Evolutionary conservation across 305 asterid genomes (phyloP).

Genomic region (Monarda citriodora): DNA sequence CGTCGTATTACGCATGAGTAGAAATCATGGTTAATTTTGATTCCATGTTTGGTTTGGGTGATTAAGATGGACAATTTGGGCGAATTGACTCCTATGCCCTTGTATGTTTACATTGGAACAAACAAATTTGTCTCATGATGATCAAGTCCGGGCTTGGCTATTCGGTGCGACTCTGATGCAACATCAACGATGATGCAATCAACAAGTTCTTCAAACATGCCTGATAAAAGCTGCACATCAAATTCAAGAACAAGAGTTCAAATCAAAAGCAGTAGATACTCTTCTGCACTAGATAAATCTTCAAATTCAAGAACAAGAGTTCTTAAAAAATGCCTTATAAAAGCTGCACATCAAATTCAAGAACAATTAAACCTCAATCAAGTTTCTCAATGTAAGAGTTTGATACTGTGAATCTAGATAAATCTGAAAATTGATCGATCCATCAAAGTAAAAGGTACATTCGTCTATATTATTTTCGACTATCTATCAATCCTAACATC

Average conservation of each 20-base stretch:
- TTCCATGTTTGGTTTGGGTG: no score
- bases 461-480: not conserved
- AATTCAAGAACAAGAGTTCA: constrained; percentile 18
- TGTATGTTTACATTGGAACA: no score
- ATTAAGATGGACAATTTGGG: no score
- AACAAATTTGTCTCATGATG: no score
- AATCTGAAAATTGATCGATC: not conserved
- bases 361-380: constrained; percentile 14
- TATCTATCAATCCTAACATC: not conserved
- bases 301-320: constrained; percentile 27
- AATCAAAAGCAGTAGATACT: no score
- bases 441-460: not conserved
- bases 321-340: constrained; percentile 56
- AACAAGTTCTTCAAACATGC: constrained; percentile 62
- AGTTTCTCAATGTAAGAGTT: constrained; percentile 1
- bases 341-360: constrained; percentile 51
- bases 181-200: constrained; percentile 86
- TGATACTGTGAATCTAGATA: not conserved
- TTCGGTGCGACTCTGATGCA: constrained; percentile 97
- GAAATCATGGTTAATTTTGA: no score
- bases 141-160: constrained; percentile 89
- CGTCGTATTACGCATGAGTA: no score
- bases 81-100: no score
- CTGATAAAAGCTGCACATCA: constrained; percentile 61
- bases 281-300: no score